Percentiles rank a stretch among this genome's conserved stretches.
Conservation (phyloP, 31 red algal species). For the Bonnemaisonia californica region DNA sequence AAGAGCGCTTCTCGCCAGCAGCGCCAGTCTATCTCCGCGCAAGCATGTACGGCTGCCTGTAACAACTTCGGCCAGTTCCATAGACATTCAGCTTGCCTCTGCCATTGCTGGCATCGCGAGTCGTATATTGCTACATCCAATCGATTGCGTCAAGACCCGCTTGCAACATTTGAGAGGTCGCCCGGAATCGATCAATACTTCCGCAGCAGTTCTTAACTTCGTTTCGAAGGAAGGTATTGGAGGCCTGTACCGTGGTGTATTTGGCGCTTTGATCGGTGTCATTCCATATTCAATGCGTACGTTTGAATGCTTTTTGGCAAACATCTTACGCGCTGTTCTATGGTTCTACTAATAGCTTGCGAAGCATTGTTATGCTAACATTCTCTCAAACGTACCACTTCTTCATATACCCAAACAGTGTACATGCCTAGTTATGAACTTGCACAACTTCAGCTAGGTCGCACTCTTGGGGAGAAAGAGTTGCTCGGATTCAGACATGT, state of each 20-base stretch:
- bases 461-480: slow-evolving; percentile 12
- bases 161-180: slow-evolving; percentile 56
- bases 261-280: slow-evolving; percentile 56
- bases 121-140: slow-evolving; percentile 63
- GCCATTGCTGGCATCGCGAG: slow-evolving; percentile 23
- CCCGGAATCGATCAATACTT: slow-evolving; percentile 29
- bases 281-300: slow-evolving; percentile 72
- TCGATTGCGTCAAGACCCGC: slow-evolving; percentile 74
- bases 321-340: too few species aligned
- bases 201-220: slow-evolving; percentile 24
- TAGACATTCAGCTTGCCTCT: slow-evolving; percentile 19
- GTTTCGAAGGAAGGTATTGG: slow-evolving; percentile 49
- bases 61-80: too few species aligned
- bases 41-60: too few species aligned
- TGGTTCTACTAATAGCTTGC: too few species aligned
- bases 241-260: slow-evolving; percentile 72
- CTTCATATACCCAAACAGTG: too few species aligned
- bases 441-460: slow-evolving; percentile 41
- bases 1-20: too few species aligned
- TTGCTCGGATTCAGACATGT: slow-evolving; percentile 56
- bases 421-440: slow-evolving; percentile 74
- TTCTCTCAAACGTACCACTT: too few species aligned
- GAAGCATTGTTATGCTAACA: too few species aligned
- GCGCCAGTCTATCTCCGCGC: too few species aligned
- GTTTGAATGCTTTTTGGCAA: not conserved